phyloP scores from a whole-genome alignment of 2,329 filamentous ascomycete species.

The Arachnomyces sp. region DNA sequence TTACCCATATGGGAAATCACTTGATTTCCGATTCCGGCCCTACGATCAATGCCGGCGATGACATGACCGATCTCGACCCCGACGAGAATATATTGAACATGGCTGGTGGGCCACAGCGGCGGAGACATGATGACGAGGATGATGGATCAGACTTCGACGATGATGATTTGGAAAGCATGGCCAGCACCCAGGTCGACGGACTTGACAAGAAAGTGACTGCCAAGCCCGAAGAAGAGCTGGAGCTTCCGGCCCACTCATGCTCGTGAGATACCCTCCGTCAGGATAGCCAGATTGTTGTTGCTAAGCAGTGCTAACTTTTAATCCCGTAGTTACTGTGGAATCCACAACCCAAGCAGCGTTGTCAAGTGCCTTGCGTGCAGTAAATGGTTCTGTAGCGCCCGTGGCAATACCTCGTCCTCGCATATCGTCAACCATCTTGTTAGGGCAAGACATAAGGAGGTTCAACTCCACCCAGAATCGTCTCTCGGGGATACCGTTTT shows the following conservation, averaged over 20 bases:
- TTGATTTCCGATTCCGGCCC: conserved; percentile 75
- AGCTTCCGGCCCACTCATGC: conserved; percentile 90
- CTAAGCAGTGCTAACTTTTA: conserved; percentile 3
- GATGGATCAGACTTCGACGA: conserved; percentile 77
- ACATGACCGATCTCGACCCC: conserved; percentile 64
- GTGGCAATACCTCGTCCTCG: conserved; percentile 91
- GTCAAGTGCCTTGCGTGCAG: conserved; percentile 93
- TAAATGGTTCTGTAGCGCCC: conserved; percentile 98
- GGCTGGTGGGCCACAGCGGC: conserved; percentile 53
- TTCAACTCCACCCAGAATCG: conserved; percentile 89
- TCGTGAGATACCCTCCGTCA: conserved; percentile 55
- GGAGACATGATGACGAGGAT: conserved; percentile 79
- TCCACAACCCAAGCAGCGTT: conserved; percentile 89
- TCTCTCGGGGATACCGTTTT: conserved; percentile 90
- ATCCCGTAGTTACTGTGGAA: conserved; percentile 74
- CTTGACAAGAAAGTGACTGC: conserved; percentile 51
- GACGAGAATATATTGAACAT: conserved; percentile 74
- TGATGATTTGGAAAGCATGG: conserved; percentile 68
- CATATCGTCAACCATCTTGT: conserved; percentile 99
- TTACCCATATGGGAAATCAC: conserved; percentile 81
- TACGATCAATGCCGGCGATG: conserved; percentile 79
- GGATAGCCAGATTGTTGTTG: neutral
- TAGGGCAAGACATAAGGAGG: conserved; percentile 94
- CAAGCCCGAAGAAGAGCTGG: conserved; percentile 71
- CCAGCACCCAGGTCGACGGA: conserved; percentile 73